Evolutionary conservation across 805 yeast species (phyloP).

Genomic region (Kodamaea jinghongensis): DNA sequence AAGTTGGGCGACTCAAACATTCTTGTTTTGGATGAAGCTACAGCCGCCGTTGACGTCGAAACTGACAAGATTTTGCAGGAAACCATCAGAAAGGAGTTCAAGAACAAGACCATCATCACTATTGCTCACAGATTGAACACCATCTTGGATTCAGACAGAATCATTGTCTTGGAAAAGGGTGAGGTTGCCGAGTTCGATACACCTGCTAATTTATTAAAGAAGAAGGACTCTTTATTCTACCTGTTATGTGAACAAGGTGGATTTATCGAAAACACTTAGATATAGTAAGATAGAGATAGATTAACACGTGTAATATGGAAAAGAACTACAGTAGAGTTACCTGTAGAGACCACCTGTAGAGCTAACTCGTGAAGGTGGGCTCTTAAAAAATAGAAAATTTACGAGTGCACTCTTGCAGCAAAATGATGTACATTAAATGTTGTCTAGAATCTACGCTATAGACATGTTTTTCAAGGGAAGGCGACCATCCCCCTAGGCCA

Average conservation of each 20-base stretch:
- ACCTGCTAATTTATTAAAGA: slow-evolving; percentile 63
- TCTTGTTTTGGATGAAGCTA: slow-evolving; percentile 78
- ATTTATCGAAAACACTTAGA: slow-evolving; percentile 24
- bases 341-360: no score
- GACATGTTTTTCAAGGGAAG: no score
- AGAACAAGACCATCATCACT: slow-evolving; percentile 74
- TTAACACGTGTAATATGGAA: no score
- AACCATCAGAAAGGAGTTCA: slow-evolving; percentile 72
- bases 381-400: no score
- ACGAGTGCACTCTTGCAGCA: no score
- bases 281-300: background rate
- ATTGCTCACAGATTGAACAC: slow-evolving; percentile 86
- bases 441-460: no score
- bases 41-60: slow-evolving; percentile 86
- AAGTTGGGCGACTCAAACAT: slow-evolving; percentile 55
- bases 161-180: slow-evolving; percentile 74
- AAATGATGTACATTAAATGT: no score
- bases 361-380: no score
- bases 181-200: slow-evolving; percentile 73
- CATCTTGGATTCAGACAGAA: slow-evolving; percentile 75
- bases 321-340: no score
- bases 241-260: slow-evolving; percentile 84
- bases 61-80: slow-evolving; percentile 76
- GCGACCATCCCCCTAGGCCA: no score
- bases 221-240: slow-evolving; percentile 69